These are phyloP conservation scores for Citrus hindsii DNA, from an alignment of 345 rosid species.

Conservation along the genomic window DNA sequence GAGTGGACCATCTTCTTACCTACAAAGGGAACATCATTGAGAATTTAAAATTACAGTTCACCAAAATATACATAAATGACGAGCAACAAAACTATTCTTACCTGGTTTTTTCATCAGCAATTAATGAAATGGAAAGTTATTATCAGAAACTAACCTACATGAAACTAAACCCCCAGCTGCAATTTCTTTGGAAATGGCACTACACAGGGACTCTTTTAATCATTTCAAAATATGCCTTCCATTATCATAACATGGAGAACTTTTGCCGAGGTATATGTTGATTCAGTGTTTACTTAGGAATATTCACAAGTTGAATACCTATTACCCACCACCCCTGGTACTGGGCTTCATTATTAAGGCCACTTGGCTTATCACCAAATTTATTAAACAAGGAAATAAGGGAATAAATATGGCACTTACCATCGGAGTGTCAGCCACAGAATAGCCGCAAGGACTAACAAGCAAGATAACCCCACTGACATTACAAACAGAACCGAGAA, in stretches of 20 bases:
- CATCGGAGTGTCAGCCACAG: slow-evolving; percentile 69
- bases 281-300: background rate
- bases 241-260: background rate
- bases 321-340: background rate
- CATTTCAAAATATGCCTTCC: background rate
- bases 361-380: background rate
- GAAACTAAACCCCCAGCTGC: background rate
- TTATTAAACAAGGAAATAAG: slow-evolving; percentile 3
- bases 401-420: slow-evolving; percentile 41
- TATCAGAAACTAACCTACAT: background rate
- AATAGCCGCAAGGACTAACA: slow-evolving; percentile 93
- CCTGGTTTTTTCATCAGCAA: background rate
- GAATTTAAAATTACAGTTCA: no score
- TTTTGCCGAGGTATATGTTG: background rate
- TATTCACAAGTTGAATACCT: background rate
- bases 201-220: background rate
- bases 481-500: slow-evolving; percentile 68
- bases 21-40: no score
- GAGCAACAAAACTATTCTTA: background rate
- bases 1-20: no score
- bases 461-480: slow-evolving; percentile 79
- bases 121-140: background rate
- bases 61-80: no score
- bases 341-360: background rate
- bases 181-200: background rate